Evolutionary conservation across 2,329 filamentous ascomycete species (phyloP).

Genomic region (Aureobasidium namibiae): DNA sequence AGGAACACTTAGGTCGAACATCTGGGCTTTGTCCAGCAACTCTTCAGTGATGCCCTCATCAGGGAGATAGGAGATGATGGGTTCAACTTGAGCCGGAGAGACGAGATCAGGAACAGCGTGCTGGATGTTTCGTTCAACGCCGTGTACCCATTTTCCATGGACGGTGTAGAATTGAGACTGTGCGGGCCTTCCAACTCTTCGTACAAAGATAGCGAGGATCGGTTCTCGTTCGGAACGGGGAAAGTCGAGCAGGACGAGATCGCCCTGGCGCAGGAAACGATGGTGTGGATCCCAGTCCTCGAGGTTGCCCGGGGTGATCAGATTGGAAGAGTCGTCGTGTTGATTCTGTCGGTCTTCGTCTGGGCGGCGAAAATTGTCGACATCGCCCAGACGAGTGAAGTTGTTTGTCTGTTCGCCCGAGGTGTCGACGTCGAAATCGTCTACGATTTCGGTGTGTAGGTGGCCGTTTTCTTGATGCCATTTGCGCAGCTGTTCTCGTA

Average conservation of each 20-base stretch:
- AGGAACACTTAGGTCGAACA: constrained; percentile 36
- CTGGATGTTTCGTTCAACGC: constrained; percentile 30
- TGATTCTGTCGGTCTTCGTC: constrained; percentile 21
- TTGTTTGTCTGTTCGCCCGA: constrained; percentile 22
- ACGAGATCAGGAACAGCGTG: constrained; percentile 45
- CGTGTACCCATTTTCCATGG: constrained; percentile 41
- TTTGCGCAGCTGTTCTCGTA: constrained; percentile 29
- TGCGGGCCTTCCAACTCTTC: constrained; percentile 26
- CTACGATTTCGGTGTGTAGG: constrained; percentile 17
- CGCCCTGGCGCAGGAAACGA: constrained; percentile 34
- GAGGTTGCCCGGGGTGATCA: constrained; percentile 20
- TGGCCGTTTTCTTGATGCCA: constrained; percentile 37
- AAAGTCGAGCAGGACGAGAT: constrained; percentile 39
- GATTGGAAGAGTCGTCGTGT: constrained; percentile 17
- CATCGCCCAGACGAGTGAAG: constrained; percentile 24
- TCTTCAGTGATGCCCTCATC: constrained; percentile 26
- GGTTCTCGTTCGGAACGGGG: constrained; percentile 26
- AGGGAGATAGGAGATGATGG: constrained; percentile 46
- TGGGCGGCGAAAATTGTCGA: constrained; percentile 18
- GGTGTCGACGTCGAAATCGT: constrained; percentile 20
- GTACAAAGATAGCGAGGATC: constrained; percentile 43
- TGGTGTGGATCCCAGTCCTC: constrained; percentile 28
- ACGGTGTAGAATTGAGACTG: constrained; percentile 43
- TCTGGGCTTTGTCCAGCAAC: constrained; percentile 28
- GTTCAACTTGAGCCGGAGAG: constrained; percentile 35